Evolutionary conservation across 208 protist genomes (phyloP), one percentile per base, ranked within the genome.

Genomic region (Herpetomonas samuelpessoai): DNA sequence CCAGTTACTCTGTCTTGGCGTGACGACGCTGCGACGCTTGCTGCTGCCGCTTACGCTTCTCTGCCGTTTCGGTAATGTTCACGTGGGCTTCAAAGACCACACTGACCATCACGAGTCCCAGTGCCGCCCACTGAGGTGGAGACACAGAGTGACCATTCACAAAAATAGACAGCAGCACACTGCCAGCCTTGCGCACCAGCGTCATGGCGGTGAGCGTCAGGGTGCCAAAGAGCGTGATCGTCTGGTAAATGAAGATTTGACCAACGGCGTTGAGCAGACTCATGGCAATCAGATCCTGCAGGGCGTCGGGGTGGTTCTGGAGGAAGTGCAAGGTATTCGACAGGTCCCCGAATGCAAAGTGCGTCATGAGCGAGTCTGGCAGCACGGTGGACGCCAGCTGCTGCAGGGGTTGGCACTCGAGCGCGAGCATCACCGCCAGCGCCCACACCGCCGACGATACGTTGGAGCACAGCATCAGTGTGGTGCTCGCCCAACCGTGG

Each of bases 181-280:
- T 92, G 35, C 80, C 82, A 1, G 65, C 66, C 63, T 95, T 95
- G 22, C 88, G 88, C 44, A 90, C 65, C 27, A 95, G 61, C 30
- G 88, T 95, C 69, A 95, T 81, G 18, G 85, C 79, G 0, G 81
- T 91, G 51, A 95, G 45, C 27, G 88, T 81, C 14, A 95, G 69
- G 9, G 74, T 76, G 4, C 88, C 88, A 61, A 95, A 95, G 27
- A 87, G 50, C 38, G 70, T 74, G 66, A 95, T 88, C 31, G 83
- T 87, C 46, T 68, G 76, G 51, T 91, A 95, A 29, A 95, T 78
- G 61, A 95, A 95, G 12, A 91, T 51, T 56, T 95, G 88, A 9
- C 88, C 88, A 12, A 83, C 18, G 0, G 78, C 84, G 71, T 85
- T 88, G 21, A 91, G 62, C 14, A 81, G 21, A 45, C 82, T 81